Conservation (phyloP, 2,329 filamentous ascomycete species). For the Annulohypoxylon truncatum region DNA sequence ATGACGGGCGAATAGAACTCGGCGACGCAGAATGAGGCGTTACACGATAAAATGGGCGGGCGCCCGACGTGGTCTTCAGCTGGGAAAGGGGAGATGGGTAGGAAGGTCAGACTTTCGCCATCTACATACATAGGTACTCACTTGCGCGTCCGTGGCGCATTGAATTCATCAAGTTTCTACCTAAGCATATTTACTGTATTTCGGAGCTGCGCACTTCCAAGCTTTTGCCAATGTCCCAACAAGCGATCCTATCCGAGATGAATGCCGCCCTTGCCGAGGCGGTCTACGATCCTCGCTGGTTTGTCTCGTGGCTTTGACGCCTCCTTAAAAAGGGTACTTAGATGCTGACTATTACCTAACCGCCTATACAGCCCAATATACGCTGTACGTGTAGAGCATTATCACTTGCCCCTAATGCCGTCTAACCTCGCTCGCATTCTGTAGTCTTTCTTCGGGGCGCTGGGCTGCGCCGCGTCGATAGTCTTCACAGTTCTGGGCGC, state of each 20-base stretch:
- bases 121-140: neutral
- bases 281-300: conserved; percentile 33
- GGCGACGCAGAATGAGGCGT: neutral
- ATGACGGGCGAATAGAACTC: conserved; percentile 6
- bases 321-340: neutral
- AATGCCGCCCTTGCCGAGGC: conserved; percentile 18
- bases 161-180: neutral
- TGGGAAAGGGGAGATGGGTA: neutral
- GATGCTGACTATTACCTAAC: conserved; percentile 16
- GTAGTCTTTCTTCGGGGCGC: conserved; percentile 81
- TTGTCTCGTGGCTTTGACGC: conserved; percentile 3
- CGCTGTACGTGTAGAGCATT: conserved; percentile 52
- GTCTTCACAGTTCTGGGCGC: conserved; percentile 96
- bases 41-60: neutral
- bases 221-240: conserved; percentile 23
- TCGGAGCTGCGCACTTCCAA: neutral
- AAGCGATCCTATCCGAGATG: conserved; percentile 27
- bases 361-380: conserved; percentile 55
- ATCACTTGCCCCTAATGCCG: neutral
- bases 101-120: neutral
- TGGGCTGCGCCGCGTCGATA: conserved; percentile 88
- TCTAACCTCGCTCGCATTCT: conserved; percentile 10
- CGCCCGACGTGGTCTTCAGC: neutral
- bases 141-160: neutral
- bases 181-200: neutral